A percentile compares a stretch with the other conserved stretches of the same genome.
Evolutionary conservation across 225 moss, liverwort and hornwort species (phyloP).

Genomic region (Physcomitrium patens): DNA sequence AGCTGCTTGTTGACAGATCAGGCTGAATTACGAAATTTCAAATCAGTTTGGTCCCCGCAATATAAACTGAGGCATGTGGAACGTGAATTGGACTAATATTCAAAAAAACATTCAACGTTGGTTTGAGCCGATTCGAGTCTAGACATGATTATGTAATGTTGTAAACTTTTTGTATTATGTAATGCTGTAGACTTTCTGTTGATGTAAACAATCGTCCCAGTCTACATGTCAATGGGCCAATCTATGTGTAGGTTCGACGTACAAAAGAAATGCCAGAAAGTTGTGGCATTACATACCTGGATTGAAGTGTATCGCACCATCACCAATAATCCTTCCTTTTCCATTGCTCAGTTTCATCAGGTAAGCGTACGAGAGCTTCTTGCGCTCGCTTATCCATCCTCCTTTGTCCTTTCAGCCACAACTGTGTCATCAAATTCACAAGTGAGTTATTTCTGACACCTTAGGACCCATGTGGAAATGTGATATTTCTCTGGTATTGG

Average conservation of each 20-base stretch:
- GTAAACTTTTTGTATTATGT: neutral
- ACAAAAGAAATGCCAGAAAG: neutral
- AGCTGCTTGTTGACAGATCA: too few relatives aligned
- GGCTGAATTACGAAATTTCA: neutral
- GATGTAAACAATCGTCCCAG: neutral
- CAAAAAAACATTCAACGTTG: neutral
- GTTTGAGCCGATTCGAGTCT: neutral
- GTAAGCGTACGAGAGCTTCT: constrained; percentile 3
- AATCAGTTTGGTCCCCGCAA: neutral
- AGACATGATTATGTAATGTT: neutral
- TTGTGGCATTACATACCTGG: neutral
- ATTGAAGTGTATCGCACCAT: neutral
- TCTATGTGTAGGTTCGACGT: constrained; percentile 1
- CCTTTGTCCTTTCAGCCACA: neutral
- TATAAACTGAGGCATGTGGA: too few relatives aligned
- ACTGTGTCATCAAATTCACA: neutral
- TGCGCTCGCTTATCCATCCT: neutral
- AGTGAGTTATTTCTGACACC: constrained; percentile 10
- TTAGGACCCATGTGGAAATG: constrained; percentile 6
- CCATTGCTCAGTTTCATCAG: constrained; percentile 8
- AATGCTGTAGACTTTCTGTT: neutral
- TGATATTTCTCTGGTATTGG: neutral
- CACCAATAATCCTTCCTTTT: constrained; percentile 10
- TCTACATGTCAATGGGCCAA: neutral
- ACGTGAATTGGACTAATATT: neutral